Base-by-base conservation (phyloP, 495 filamentous ascomycete species). In the Aspergillus diversus region DNA sequence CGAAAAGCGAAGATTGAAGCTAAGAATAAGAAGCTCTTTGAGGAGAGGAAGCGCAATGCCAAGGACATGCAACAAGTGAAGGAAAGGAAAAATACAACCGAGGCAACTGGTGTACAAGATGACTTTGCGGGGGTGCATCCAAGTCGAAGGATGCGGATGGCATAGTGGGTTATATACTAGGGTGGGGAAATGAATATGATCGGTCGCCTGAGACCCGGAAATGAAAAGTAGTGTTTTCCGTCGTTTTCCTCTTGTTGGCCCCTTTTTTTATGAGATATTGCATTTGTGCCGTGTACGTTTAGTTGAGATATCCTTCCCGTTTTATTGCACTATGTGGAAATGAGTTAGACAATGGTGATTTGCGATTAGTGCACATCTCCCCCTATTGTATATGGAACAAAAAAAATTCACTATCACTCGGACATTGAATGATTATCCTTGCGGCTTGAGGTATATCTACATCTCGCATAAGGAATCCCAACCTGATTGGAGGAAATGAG, bases 21-120 rank as follows among this genome's bases (percentile, higher is more conserved):
- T 11, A 97, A 97, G 85, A 99, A 98, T 77, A 81, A 84, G 68
- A 93, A 93, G 79, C 82, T 98, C 32, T 84, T 90, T 63, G 92
- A 96, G 65, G 86, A 97, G 81, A 84, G 93, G 47, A 81, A 83
- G 52, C 86, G 85, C 60, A 73, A 78, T 63, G 71, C 73, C 5
- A 81, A 82, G 71, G 77, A 84, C 59, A 77, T 82, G 63, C 79
- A 80, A 63, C 75, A 76, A 59, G 75, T 82, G 67, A 78, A 81
- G 74, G 73, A 81, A 64, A 74, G 77, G 69, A 74, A 71, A 57
- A 69, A 69, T 57, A 72, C 52, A 15, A 64, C 68, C 16, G 73
- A 75, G 48, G 71, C 70, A 47, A 59, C 50, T 17, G 65, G 61
- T 5, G 67, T 59, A 27, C 21, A 27, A 15, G 73, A 79, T 13